These are phyloP conservation scores for Kazachstania sp. DNA, from an alignment of 1,139 yeast species.

Conservation along the genomic window DNA sequence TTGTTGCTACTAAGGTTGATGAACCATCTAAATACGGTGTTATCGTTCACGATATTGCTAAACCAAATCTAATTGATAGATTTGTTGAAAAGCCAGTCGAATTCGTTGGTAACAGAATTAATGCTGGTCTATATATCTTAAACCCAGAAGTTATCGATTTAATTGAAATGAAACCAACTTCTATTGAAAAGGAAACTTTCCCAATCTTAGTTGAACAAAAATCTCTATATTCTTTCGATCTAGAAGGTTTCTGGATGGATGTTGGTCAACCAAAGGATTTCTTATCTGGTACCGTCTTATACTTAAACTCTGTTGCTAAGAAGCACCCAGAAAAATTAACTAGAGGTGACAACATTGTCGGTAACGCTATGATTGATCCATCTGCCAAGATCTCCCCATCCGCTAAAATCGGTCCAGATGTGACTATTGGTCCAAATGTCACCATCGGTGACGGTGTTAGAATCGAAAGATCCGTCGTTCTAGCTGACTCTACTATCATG, in stretches of 20 bases:
- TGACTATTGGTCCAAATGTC: conserved; percentile 95
- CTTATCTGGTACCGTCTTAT: conserved; percentile 90
- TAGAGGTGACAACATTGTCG: conserved; percentile 64
- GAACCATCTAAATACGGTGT: conserved; percentile 99
- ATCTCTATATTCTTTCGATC: conserved; percentile 87
- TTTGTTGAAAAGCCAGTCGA: conserved; percentile 99
- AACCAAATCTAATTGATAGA: conserved; percentile 91
- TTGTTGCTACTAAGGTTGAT: conserved; percentile 98
- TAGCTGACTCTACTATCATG: conserved; percentile 84
- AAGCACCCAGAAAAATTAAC: conserved; percentile 65
- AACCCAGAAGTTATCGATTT: conserved; percentile 95
- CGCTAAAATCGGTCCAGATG: conserved; percentile 98
- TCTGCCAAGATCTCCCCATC: conserved; percentile 86
- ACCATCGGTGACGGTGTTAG: conserved; percentile 98
- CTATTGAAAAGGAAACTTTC: conserved; percentile 99
- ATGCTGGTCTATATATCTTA: conserved; percentile 93
- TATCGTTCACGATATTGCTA: conserved; percentile 90
- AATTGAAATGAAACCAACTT: conserved; percentile 96
- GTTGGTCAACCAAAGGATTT: conserved; percentile 99
- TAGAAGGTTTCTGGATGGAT: conserved; percentile 99
- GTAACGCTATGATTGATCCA: conserved; percentile 93
- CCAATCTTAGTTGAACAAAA: conserved; percentile 87
- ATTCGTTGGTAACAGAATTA: conserved; percentile 96
- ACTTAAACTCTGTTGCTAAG: conserved; percentile 79
- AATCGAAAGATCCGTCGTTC: conserved; percentile 88